phyloP scores from a whole-genome alignment of 1,139 yeast genomes.

The Scheffersomyces parashehatae region DNA sequence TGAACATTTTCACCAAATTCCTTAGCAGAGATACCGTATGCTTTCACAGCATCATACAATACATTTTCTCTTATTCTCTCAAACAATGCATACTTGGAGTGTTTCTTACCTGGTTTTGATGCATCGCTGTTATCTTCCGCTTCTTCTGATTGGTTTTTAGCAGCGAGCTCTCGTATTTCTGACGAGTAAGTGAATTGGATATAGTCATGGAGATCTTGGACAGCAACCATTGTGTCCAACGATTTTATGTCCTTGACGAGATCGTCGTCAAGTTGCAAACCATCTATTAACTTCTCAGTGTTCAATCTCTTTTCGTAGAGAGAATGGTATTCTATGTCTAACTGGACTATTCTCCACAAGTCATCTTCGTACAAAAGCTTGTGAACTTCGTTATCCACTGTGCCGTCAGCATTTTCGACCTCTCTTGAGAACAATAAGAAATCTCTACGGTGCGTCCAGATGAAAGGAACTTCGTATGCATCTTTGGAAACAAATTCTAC shows the following conservation, averaged over 20 bases:
- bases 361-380: slow-evolving; percentile 76
- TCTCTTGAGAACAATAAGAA: slow-evolving; percentile 68
- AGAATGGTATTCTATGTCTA: slow-evolving; percentile 89
- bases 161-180: slow-evolving; percentile 54
- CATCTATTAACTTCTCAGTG: slow-evolving; percentile 57
- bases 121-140: slow-evolving; percentile 19
- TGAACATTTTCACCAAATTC: slow-evolving; percentile 83
- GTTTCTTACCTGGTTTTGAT: slow-evolving; percentile 48
- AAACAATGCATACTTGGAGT: slow-evolving; percentile 68
- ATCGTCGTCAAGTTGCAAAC: slow-evolving; percentile 59
- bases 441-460: slow-evolving; percentile 94
- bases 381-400: slow-evolving; percentile 42
- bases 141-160: slow-evolving; percentile 19
- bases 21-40: slow-evolving; percentile 76
- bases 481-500: slow-evolving; percentile 79
- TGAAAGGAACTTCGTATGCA: slow-evolving; percentile 89
- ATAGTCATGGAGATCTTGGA: slow-evolving; percentile 87
- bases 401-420: slow-evolving; percentile 46
- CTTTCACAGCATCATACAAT: slow-evolving; percentile 66
- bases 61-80: slow-evolving; percentile 75
- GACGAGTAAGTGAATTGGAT: slow-evolving; percentile 77
- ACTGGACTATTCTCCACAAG: slow-evolving; percentile 84
- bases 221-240: slow-evolving; percentile 72
- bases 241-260: slow-evolving; percentile 54
- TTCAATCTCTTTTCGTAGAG: slow-evolving; percentile 73